Percentiles rank a stretch among this genome's conserved stretches.
These are phyloP conservation scores for Penicillium olsonii DNA, from an alignment of 2,329 filamentous ascomycete genomes.

Conservation along the genomic window DNA sequence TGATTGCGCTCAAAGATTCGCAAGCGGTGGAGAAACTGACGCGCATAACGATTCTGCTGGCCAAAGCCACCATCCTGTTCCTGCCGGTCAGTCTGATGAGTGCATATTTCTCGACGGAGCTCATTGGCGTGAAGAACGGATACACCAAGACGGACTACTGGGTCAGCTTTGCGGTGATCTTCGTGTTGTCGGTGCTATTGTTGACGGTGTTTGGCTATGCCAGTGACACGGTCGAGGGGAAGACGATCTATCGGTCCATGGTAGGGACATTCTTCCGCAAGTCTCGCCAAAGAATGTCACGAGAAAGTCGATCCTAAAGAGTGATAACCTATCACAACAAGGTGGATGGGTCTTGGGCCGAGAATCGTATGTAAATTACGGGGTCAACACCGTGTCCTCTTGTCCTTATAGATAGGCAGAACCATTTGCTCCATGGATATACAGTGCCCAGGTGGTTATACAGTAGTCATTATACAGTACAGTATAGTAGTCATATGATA, in stretches of 20 bases:
- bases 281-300: conserved; percentile 29
- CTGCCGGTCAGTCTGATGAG: conserved; percentile 75
- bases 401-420: conserved; percentile 12
- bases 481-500: too few species aligned
- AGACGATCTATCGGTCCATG: conserved; percentile 52
- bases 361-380: conserved; percentile 7
- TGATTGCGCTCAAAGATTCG: conserved; percentile 74
- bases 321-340: conserved; percentile 8
- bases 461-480: too few species aligned
- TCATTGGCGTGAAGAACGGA: conserved; percentile 56
- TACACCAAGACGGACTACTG: conserved; percentile 68
- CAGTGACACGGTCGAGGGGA: conserved; percentile 60
- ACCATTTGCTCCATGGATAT: too few species aligned
- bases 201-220: conserved; percentile 60
- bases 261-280: conserved; percentile 37
- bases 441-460: too few species aligned
- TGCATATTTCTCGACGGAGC: conserved; percentile 70
- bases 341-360: background rate
- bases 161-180: conserved; percentile 65
- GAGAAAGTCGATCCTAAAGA: background rate
- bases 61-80: conserved; percentile 75
- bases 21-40: conserved; percentile 71
- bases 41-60: conserved; percentile 69
- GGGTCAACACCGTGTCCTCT: conserved; percentile 18
- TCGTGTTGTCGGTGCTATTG: conserved; percentile 59